Evolutionary conservation across 192 early-diverging fungal genomes (phyloP).

Genomic region (Backusella morwellensis): DNA sequence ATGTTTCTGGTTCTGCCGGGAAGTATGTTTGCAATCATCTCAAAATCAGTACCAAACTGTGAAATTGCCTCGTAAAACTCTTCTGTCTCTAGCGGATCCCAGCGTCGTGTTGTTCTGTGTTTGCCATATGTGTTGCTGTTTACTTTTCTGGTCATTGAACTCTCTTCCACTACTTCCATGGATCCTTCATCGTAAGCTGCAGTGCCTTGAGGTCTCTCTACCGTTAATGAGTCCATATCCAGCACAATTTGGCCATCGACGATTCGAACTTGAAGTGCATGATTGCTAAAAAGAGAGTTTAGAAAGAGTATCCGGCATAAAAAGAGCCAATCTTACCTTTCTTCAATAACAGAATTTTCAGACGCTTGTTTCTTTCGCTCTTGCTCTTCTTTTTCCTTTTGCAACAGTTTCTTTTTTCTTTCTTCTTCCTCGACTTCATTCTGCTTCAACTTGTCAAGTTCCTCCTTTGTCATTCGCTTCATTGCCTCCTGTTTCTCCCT

Average conservation of each 20-base stretch:
- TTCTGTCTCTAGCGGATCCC: slow-evolving; percentile 24
- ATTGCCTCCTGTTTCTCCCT: neutral
- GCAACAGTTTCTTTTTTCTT: slow-evolving; percentile 11
- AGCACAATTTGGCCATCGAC: slow-evolving; percentile 36
- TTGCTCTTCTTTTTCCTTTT: slow-evolving; percentile 3
- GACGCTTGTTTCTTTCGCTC: neutral
- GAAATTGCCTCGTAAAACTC: slow-evolving; percentile 33
- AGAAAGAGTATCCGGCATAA: neutral
- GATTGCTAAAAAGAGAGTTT: slow-evolving; percentile 14
- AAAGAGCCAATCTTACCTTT: slow-evolving; percentile 6
- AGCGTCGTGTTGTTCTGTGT: slow-evolving; percentile 7
- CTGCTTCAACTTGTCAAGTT: neutral
- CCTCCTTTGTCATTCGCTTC: neutral
- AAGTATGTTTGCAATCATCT: slow-evolving; percentile 30
- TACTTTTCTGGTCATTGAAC: slow-evolving; percentile 16
- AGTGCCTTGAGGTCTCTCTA: slow-evolving; percentile 9
- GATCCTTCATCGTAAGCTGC: neutral
- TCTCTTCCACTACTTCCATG: slow-evolving; percentile 34
- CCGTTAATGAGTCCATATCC: slow-evolving; percentile 25
- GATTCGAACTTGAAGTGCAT: slow-evolving; percentile 31
- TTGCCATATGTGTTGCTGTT: slow-evolving; percentile 28
- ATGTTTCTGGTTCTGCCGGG: slow-evolving; percentile 24
- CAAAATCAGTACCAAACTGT: slow-evolving; percentile 39
- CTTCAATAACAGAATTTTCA: slow-evolving; percentile 16
- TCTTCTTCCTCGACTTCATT: neutral